Percentiles rank a stretch among this genome's conserved stretches.
These are phyloP conservation scores for Yarrowia galli DNA, from an alignment of 1,139 yeast genomes.

Conservation along the genomic window DNA sequence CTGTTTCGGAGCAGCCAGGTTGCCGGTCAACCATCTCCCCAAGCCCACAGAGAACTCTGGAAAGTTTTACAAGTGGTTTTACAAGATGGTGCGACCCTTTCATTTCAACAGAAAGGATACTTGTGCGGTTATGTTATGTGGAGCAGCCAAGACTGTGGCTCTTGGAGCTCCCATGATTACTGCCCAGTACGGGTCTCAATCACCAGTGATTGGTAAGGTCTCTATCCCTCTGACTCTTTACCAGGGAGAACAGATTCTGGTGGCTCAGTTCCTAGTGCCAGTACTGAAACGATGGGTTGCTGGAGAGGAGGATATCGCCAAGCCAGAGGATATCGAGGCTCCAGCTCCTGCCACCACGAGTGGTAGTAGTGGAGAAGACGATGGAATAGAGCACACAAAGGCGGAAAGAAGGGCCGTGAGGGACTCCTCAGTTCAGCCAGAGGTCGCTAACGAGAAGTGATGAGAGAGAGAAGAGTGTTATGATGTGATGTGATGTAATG, in stretches of 20 bases:
- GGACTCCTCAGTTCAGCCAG: not conserved
- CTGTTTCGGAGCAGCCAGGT: conserved; percentile 63
- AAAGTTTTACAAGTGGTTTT: conserved; percentile 53
- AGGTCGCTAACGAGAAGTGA: not conserved
- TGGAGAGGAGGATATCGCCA: conserved; percentile 1
- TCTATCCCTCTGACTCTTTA: conserved; percentile 83
- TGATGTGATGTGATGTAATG: not conserved
- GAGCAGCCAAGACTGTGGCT: conserved; percentile 93
- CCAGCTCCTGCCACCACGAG: conserved; percentile 1
- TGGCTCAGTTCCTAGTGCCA: conserved; percentile 76
- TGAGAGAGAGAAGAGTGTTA: no score
- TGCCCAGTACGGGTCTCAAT: conserved; percentile 76
- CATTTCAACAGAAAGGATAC: conserved; percentile 75
- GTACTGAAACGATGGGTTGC: conserved; percentile 69
- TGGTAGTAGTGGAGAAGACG: conserved; percentile 16
- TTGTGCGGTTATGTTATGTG: conserved; percentile 81
- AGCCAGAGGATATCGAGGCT: conserved; percentile 8
- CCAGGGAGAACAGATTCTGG: conserved; percentile 84
- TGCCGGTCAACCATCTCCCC: conserved; percentile 53
- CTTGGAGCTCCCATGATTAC: conserved; percentile 82
- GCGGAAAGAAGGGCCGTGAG: conserved; percentile 2
- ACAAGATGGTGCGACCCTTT: conserved; percentile 52
- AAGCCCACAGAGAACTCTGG: conserved; percentile 59
- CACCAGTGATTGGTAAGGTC: conserved; percentile 69
- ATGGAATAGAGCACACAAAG: conserved; percentile 2